Conservation (phyloP, 805 yeast species). For the Wickerhamomyces xylosicus region DNA sequence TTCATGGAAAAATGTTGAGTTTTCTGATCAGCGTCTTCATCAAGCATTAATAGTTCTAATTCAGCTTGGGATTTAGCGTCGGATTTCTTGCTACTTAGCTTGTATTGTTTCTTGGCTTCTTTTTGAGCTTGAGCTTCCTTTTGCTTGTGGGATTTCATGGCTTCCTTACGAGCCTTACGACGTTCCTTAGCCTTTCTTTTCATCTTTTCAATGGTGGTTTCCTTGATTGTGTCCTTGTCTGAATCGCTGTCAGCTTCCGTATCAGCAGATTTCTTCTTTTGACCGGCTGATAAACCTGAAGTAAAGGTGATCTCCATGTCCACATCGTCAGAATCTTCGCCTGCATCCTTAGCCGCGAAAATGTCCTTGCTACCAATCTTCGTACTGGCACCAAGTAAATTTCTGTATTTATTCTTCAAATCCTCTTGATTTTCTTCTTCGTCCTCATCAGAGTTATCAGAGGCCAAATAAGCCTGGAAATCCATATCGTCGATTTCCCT, state of each 20-base stretch:
- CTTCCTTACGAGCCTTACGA: constrained; percentile 73
- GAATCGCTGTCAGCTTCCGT: constrained; percentile 14
- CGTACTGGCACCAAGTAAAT: constrained; percentile 35
- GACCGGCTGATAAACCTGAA: constrained; percentile 56
- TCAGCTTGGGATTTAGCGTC: constrained; percentile 45
- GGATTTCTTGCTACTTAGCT: constrained; percentile 15
- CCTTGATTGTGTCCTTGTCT: constrained; percentile 29
- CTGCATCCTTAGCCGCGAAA: constrained; percentile 27
- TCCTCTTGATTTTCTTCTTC: constrained; percentile 22
- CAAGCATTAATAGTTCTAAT: constrained; percentile 61
- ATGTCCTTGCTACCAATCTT: constrained; percentile 25
- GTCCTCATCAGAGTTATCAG: constrained; percentile 52
- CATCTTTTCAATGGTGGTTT: constrained; percentile 69
- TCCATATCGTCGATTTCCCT: constrained; percentile 87
- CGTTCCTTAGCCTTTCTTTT: constrained; percentile 90
- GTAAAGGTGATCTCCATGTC: constrained; percentile 96
- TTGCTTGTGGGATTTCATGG: constrained; percentile 50
- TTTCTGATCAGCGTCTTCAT: constrained; percentile 21
- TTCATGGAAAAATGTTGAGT: constrained; percentile 68
- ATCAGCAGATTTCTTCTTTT: constrained; percentile 22
- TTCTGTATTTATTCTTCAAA: constrained; percentile 49
- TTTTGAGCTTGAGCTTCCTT: constrained; percentile 41
- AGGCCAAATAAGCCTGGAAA: constrained; percentile 84
- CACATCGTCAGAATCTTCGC: constrained; percentile 43
- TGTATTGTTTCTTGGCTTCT: constrained; percentile 27